Evolutionary conservation across 106 monocot species (phyloP), one percentile per base, ranked within the genome.

Genomic region (Xerophyta viscosa): DNA sequence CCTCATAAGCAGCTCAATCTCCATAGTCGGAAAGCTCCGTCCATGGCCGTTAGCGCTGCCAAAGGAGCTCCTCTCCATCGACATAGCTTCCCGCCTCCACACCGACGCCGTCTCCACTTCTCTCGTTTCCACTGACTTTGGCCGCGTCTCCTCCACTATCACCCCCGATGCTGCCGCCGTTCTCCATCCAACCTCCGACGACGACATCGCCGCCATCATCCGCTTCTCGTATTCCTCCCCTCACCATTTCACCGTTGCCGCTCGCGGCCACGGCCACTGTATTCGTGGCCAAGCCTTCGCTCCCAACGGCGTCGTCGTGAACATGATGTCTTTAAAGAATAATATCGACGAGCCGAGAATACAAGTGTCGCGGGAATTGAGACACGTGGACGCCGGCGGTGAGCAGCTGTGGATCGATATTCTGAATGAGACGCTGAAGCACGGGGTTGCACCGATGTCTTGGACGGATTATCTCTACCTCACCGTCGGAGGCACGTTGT

Each of bases 401-500:
- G 76, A 70, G 64, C 70, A 76, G 48, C 39, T 76, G 4, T 76
- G 76, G 76, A 57, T 65, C 11, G 70, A 76, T 22, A 60, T 76
- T 24, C 46, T 76, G 43, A 51, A 37, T 20, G 70, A 65, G 64
- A 60, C 76, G 48, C 31, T 76, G 37, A 60, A 65, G 39, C 41
- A 65, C 20, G 76, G 76, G 15, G 54, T 76, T 9, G 47, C 76
- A 21, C 76, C 76, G 25, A n/a, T 9, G 24, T 70, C 76, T 5
- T 76, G 76, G 76, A 76, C 76, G 0, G 76, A 76, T 30, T 76
- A 76, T 37, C 29, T 76, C 36, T 52, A 65, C 29, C 54, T 76
- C 47, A 76, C 70, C 29, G 76, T 76, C 52, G 76, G 76, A 20
- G 76, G 76, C 3, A 76, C 76, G 0, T 65, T 76, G 41, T 76